Conservation (phyloP, 2,329 filamentous ascomycete genomes). For the Clonostachys solani region DNA sequence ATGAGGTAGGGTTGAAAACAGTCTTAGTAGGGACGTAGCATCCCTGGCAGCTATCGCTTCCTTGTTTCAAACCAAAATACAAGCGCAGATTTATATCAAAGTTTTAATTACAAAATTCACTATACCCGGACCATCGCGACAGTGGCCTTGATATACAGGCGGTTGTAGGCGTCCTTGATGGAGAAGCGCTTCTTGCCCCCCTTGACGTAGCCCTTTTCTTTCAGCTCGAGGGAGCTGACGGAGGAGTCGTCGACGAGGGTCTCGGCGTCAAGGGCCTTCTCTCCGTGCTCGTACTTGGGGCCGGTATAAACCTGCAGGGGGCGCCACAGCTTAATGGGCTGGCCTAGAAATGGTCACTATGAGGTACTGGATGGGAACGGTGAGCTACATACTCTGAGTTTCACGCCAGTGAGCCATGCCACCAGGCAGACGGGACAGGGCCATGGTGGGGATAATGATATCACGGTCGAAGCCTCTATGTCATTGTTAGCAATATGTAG, state of each 20-base stretch:
- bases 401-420: slow-evolving; percentile 23
- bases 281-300: background rate
- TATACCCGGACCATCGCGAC: background rate
- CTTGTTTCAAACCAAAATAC: no score
- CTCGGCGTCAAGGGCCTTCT: background rate
- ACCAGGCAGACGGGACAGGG: slow-evolving; percentile 15
- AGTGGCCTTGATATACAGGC: background rate
- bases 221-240: background rate
- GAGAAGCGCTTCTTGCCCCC: background rate
- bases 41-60: no score
- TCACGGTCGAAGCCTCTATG: background rate
- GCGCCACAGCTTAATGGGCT: slow-evolving; percentile 16
- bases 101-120: no score
- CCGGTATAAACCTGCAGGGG: slow-evolving; percentile 16
- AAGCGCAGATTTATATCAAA: no score
- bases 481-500: slow-evolving; percentile 10
- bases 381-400: background rate
- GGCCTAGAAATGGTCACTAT: slow-evolving; percentile 12
- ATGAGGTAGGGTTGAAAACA: no score
- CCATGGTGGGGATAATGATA: slow-evolving; percentile 8
- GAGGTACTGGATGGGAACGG: background rate
- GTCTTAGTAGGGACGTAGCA: no score
- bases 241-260: background rate
- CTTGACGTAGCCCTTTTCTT: background rate
- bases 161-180: no score